phyloP scores from a whole-genome alignment of 352 stramenopile genomes.

The Saprolegnia parasitica region DNA sequence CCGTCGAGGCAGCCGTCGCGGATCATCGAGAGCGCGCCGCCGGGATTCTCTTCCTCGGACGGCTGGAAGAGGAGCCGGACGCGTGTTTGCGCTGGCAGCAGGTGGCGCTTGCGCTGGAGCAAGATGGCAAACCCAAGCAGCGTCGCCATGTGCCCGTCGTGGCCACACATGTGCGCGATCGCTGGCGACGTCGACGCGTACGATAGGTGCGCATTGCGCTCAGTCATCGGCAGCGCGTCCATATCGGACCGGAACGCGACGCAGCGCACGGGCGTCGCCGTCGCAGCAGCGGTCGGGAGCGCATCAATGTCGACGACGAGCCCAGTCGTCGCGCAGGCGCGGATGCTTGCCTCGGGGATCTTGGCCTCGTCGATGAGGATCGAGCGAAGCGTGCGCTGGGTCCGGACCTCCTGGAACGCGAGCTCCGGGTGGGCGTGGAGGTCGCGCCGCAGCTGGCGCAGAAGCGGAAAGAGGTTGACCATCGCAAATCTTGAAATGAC shows the following conservation, averaged over 20 bases:
- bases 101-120: slow-evolving; percentile 60
- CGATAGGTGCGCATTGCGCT: slow-evolving; percentile 70
- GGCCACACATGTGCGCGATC: slow-evolving; percentile 91
- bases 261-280: slow-evolving; percentile 69
- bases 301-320: slow-evolving; percentile 89
- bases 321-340: slow-evolving; percentile 75
- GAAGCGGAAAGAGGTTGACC: slow-evolving; percentile 31
- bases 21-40: slow-evolving; percentile 90
- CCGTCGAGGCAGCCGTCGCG: slow-evolving; percentile 86
- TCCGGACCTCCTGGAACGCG: slow-evolving; percentile 86
- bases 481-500: background rate
- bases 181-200: slow-evolving; percentile 60
- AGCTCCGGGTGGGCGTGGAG: slow-evolving; percentile 90
- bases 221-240: slow-evolving; percentile 91
- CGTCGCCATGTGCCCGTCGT: slow-evolving; percentile 95
- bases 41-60: slow-evolving; percentile 90
- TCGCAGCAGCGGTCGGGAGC: slow-evolving; percentile 39
- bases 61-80: slow-evolving; percentile 95
- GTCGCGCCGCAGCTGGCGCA: slow-evolving; percentile 70
- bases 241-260: slow-evolving; percentile 94
- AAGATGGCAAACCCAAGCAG: slow-evolving; percentile 87
- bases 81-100: slow-evolving; percentile 63
- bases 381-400: slow-evolving; percentile 76
- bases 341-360: slow-evolving; percentile 69
- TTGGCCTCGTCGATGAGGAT: slow-evolving; percentile 79